Evolutionary conservation across 441 rosid species (phyloP), one percentile per base, ranked within the genome.

Genomic region (Bruguiera hainesii): DNA sequence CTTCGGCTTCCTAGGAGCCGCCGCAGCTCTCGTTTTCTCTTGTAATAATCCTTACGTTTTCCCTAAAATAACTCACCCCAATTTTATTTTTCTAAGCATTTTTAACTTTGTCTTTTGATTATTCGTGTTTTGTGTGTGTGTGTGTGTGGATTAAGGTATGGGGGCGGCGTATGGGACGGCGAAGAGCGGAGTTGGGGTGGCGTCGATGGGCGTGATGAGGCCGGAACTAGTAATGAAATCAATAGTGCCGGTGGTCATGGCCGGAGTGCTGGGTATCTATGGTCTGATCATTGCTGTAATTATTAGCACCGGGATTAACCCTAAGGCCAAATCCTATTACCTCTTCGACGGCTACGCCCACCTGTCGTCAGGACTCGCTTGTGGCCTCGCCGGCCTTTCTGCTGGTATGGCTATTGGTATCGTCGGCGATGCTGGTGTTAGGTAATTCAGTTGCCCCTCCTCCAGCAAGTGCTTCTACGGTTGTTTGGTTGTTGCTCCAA

Each of bases 1-100:
- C 87, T 90, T 89, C 76, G 94, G 96, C 74, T 90, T 87, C 84
- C 85, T 85, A 30, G 92, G 92, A 55, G 92, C 92, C 10, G 89
- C 96, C 0, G 86, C 96, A 0, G 94, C 94, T 3, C 94, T 90
- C 57, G 90, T 90, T 51, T 90, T 90, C 86, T 88, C 94, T 35
- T 90, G 94, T 88, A 80, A 77, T 63, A 28, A 55, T n/a, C 26
- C 16, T 48, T 4, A 23, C n/a, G 7, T 7, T 28, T 37, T 29
- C 29, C 10, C 15, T 8, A 33, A 33, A 7, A 33, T 33, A 33
- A 7, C 37, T 33, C 37, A 33, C 37, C 37, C 9, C 37, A 33
- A 20, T 67, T 51, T 20, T 50, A 50, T n/a, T 10, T 16, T 37
- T 60, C 8, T 16, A 56, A 48, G 29, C 6, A 23, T 15, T 15